These are phyloP conservation scores for Pseudozyma pruni DNA, from an alignment of 1,284 basidiomycete species.

Conservation along the genomic window DNA sequence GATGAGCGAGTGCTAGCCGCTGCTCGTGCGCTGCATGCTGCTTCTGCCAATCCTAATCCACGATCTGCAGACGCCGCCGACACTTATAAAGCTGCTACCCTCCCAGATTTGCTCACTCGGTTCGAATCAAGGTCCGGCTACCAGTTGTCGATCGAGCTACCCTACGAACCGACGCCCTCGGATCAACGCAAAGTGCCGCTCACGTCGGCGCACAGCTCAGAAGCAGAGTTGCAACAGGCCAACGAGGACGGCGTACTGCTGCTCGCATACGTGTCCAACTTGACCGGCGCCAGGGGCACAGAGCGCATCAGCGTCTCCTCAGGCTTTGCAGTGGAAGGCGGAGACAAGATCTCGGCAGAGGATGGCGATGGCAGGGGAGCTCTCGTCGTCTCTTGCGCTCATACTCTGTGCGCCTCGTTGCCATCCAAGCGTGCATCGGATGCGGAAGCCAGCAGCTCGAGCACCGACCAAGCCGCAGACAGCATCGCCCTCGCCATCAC, in stretches of 20 bases:
- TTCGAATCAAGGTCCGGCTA: conserved; percentile 42
- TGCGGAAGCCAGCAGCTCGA: conserved; percentile 3
- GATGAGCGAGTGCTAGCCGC: conserved; percentile 56
- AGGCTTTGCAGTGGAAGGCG: conserved; percentile 73
- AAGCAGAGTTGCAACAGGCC: conserved; percentile 46
- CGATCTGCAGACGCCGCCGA: conserved; percentile 6
- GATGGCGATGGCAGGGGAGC: conserved; percentile 67
- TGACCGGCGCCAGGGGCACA: conserved; percentile 65
- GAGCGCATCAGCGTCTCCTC: conserved; percentile 74
- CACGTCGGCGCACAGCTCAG: conserved; percentile 50
- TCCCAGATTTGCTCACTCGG: conserved; percentile 25
- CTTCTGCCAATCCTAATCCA: conserved; percentile 7
- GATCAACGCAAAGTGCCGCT: conserved; percentile 47
- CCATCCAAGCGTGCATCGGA: conserved; percentile 44
- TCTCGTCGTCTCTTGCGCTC: conserved; percentile 75
- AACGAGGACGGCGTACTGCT: conserved; percentile 71
- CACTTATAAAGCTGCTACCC: conserved; percentile 21
- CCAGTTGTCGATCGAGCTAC: conserved; percentile 61
- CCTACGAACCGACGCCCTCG: conserved; percentile 60
- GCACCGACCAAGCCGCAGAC: conserved; percentile 9
- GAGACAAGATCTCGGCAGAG: conserved; percentile 44
- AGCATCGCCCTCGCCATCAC: conserved; percentile 67
- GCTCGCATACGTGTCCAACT: conserved; percentile 73
- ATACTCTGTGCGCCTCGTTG: conserved; percentile 72
- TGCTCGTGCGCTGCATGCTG: conserved; percentile 43